These are phyloP conservation scores for Glycine latifolia DNA, from an alignment of 306 rosid genomes.

Conservation along the genomic window DNA sequence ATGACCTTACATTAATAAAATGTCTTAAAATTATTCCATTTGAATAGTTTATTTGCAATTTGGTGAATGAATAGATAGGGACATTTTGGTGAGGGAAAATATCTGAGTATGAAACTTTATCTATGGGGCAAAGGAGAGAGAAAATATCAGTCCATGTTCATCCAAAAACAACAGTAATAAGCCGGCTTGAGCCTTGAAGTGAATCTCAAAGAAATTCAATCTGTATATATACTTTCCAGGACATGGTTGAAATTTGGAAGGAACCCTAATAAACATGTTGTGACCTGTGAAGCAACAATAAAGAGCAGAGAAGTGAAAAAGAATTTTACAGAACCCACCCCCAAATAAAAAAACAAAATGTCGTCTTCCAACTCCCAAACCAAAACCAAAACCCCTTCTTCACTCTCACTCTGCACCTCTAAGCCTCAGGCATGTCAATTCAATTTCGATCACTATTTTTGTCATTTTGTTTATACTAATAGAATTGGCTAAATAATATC, in stretches of 20 bases:
- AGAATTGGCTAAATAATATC: no score
- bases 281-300: background rate
- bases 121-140: background rate
- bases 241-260: background rate
- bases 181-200: no score
- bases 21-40: background rate
- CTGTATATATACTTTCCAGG: no score
- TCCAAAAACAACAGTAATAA: no score
- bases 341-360: background rate
- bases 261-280: background rate
- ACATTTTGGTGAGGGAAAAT: background rate
- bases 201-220: no score
- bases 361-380: constrained; percentile 47
- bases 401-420: background rate
- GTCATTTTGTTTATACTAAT: no score
- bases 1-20: background rate
- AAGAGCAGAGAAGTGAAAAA: background rate
- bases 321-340: background rate
- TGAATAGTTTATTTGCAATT: background rate
- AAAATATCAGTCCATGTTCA: background rate
- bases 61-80: background rate
- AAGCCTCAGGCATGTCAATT: constrained; percentile 62
- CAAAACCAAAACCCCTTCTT: constrained; percentile 49
- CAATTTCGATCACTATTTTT: no score
- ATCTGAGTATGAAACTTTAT: no score